Evolutionary conservation across 2,329 filamentous ascomycete genomes (phyloP).

Genomic region (Pochonia chlamydosporia): DNA sequence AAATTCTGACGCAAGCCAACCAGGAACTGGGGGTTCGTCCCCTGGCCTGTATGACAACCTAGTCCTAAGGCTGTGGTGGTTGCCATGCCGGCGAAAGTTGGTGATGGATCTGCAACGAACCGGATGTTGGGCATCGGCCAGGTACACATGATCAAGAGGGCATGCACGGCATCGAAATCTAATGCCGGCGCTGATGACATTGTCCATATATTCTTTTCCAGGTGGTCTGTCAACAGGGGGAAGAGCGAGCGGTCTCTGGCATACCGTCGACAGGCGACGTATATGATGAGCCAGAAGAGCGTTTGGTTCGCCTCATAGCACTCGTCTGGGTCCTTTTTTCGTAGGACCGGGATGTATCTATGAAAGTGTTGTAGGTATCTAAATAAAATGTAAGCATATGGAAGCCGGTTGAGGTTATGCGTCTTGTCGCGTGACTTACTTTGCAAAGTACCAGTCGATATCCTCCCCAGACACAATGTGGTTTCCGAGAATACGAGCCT

Average conservation of each 20-base stretch:
- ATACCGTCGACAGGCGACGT: constrained; percentile 44
- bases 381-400: too few relatives aligned
- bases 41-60: constrained; percentile 47
- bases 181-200: constrained; percentile 37
- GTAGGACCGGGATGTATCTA: constrained; percentile 45
- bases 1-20: constrained; percentile 37
- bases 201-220: constrained; percentile 40
- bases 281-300: constrained; percentile 51
- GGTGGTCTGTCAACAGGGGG: constrained; percentile 38
- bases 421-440: constrained; percentile 24
- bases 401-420: neutral
- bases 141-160: constrained; percentile 43
- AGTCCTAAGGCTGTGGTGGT: constrained; percentile 42
- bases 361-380: constrained; percentile 49
- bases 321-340: constrained; percentile 42
- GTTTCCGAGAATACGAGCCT: constrained; percentile 40
- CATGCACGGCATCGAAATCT: constrained; percentile 43
- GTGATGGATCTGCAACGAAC: constrained; percentile 44
- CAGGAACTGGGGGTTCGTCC: constrained; percentile 42
- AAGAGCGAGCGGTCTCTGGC: constrained; percentile 36
- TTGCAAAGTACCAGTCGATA: constrained; percentile 50
- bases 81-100: constrained; percentile 39
- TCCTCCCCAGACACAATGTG: constrained; percentile 46
- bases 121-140: constrained; percentile 48
- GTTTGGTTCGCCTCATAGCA: constrained; percentile 41